Evolutionary conservation across 2,329 filamentous ascomycete species (phyloP).

Genomic region (Aspergillus pseudoterreus): DNA sequence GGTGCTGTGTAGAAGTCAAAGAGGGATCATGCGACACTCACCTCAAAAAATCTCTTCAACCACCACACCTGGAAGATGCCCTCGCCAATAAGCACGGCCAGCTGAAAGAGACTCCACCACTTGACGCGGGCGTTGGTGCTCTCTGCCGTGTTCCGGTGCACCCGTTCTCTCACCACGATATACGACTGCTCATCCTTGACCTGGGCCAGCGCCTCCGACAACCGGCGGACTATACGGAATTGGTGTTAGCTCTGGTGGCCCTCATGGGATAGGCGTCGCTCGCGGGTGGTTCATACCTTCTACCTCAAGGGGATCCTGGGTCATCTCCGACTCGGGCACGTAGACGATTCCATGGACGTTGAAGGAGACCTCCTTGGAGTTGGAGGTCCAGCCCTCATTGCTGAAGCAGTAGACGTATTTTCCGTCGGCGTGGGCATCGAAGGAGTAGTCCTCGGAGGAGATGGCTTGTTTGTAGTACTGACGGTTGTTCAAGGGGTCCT

Average conservation of each 20-base stretch:
- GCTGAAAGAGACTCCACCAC: conserved; percentile 99
- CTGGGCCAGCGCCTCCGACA: conserved; percentile 81
- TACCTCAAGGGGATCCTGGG: conserved; percentile 81
- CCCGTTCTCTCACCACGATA: conserved; percentile 91
- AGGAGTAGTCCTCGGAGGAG: conserved; percentile 89
- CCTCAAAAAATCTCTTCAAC: conserved; percentile 97
- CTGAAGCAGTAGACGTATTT: conserved; percentile 97
- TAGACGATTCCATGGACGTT: conserved; percentile 99
- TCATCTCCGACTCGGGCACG: conserved; percentile 80
- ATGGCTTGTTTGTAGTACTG: conserved; percentile 76
- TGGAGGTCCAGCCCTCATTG: conserved; percentile 96
- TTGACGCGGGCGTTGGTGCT: conserved; percentile 97
- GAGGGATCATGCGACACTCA: conserved; percentile 29
- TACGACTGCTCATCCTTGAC: conserved; percentile 98
- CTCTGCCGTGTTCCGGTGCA: conserved; percentile 96
- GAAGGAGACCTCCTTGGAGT: conserved; percentile 97
- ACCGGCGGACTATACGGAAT: conserved; percentile 61
- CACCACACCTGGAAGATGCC: conserved; percentile 99
- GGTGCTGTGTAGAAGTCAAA: neutral
- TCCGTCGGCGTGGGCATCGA: conserved; percentile 79
- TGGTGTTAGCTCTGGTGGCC: conserved; percentile 2
- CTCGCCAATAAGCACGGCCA: conserved; percentile 82
- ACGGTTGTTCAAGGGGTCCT: conserved; percentile 71
- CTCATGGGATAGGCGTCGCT: neutral
- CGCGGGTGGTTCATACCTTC: conserved; percentile 61